Percentiles rank a stretch among this genome's conserved stretches.
These are phyloP conservation scores for Moesziomyces sp. DNA, from an alignment of 1,284 basidiomycete genomes.

Conservation along the genomic window DNA sequence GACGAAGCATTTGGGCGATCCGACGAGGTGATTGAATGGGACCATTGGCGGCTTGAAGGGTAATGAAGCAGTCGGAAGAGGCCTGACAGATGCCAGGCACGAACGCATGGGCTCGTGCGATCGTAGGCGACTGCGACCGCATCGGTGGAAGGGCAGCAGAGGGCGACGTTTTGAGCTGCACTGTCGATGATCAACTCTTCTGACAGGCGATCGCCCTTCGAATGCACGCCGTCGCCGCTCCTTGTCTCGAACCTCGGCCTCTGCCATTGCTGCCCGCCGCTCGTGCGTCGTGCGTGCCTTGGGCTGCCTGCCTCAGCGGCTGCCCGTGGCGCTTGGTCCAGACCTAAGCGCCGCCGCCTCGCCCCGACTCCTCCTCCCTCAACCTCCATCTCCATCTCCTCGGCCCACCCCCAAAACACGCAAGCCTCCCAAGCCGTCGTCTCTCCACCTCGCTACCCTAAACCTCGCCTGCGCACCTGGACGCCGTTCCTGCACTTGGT, in stretches of 20 bases:
- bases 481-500: constrained; percentile 25
- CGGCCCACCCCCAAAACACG: background rate
- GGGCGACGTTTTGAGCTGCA: background rate
- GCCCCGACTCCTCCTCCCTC: background rate
- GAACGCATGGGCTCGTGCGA: too few relatives aligned
- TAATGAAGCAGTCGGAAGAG: too few relatives aligned
- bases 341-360: constrained; percentile 1
- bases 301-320: background rate
- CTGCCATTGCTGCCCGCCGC: background rate
- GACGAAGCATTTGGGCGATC: too few relatives aligned
- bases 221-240: background rate
- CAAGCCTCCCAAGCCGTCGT: background rate
- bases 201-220: background rate
- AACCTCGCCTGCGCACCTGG: constrained; percentile 3
- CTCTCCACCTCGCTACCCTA: background rate
- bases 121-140: background rate
- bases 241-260: constrained; percentile 3
- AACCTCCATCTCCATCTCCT: constrained; percentile 1
- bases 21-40: too few relatives aligned
- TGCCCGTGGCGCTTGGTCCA: background rate
- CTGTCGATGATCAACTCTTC: background rate
- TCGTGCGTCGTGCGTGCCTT: background rate
- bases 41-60: too few relatives aligned
- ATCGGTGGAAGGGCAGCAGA: background rate
- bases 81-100: too few relatives aligned